Conservation (phyloP, 805 yeast genomes). For the Trichomonascus vanleenenianus region DNA sequence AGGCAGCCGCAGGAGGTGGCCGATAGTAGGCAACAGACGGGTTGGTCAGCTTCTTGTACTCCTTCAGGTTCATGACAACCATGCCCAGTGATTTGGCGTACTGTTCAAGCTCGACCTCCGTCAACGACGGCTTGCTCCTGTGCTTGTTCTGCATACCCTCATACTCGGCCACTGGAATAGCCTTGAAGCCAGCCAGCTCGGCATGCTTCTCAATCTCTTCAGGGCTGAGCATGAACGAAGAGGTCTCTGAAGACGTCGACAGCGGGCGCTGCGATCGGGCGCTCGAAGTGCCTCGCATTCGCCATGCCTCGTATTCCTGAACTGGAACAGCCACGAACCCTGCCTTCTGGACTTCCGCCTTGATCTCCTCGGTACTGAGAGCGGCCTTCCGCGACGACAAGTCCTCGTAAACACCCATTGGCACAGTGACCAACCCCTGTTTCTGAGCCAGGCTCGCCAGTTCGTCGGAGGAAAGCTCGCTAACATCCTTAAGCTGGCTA, state of each 20-base stretch:
- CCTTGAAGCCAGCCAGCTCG: conserved; percentile 39
- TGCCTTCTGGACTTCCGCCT: conserved; percentile 9
- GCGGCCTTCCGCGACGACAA: conserved; percentile 2
- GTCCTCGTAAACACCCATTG: conserved; percentile 21
- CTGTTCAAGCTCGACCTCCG: not conserved
- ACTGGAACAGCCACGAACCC: conserved; percentile 19
- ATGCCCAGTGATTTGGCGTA: conserved; percentile 1
- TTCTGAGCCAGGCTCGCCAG: conserved; percentile 13
- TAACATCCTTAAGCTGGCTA: not conserved
- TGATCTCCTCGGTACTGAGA: not conserved
- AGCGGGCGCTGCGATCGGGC: not conserved
- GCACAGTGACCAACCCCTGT: conserved; percentile 18
- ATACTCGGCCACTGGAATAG: conserved; percentile 53
- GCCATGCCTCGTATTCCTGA: conserved; percentile 10
- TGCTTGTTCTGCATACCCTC: conserved; percentile 41
- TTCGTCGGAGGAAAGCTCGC: conserved; percentile 9
- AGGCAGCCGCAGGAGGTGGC: not conserved
- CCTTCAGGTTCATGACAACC: not conserved
- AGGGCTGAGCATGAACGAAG: not conserved
- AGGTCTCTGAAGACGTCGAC: not conserved
- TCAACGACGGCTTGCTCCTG: not conserved
- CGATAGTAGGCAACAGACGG: not conserved
- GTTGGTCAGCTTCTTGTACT: not conserved
- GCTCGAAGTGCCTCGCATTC: not conserved
- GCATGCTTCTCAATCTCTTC: conserved; percentile 35